phyloP scores from a whole-genome alignment of 1,284 basidiomycete genomes.

The Microbotryum lychnidis-dioicae region DNA sequence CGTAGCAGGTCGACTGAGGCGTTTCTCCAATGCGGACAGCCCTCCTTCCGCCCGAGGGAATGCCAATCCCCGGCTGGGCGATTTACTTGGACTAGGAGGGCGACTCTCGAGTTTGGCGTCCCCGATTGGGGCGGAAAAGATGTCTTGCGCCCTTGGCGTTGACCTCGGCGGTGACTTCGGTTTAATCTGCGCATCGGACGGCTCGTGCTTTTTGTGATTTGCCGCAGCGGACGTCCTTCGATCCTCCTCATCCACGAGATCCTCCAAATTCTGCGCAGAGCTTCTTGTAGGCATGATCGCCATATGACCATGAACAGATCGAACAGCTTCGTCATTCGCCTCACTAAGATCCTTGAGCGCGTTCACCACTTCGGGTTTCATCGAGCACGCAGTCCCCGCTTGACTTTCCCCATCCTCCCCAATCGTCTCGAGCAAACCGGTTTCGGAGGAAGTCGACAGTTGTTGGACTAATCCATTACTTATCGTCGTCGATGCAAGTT shows the following conservation, averaged over 20 bases:
- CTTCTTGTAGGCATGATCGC: background rate
- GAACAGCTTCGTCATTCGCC: background rate
- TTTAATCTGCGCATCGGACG: background rate
- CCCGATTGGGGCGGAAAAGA: constrained; percentile 3
- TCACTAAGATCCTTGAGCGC: background rate
- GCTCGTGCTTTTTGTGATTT: constrained; percentile 1
- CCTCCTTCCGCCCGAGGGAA: constrained; percentile 1
- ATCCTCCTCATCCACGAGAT: constrained; percentile 18
- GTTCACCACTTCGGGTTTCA: background rate
- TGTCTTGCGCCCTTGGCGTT: constrained; percentile 5
- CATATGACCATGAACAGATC: background rate
- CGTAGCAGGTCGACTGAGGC: constrained; percentile 11
- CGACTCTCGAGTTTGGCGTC: background rate
- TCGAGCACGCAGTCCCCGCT: constrained; percentile 30
- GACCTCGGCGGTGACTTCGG: background rate
- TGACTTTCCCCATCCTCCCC: constrained; percentile 37
- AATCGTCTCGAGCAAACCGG: constrained; percentile 33
- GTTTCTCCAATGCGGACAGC: constrained; percentile 17
- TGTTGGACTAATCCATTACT: background rate
- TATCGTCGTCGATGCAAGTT: background rate
- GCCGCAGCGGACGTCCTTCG: too few species aligned
- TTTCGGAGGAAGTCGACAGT: background rate
- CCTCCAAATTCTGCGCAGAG: constrained; percentile 23
- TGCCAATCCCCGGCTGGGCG: background rate
- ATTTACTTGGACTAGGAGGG: background rate